Evolutionary conservation across 805 yeast species (phyloP).

Genomic region (Candida coquimbonensis): DNA sequence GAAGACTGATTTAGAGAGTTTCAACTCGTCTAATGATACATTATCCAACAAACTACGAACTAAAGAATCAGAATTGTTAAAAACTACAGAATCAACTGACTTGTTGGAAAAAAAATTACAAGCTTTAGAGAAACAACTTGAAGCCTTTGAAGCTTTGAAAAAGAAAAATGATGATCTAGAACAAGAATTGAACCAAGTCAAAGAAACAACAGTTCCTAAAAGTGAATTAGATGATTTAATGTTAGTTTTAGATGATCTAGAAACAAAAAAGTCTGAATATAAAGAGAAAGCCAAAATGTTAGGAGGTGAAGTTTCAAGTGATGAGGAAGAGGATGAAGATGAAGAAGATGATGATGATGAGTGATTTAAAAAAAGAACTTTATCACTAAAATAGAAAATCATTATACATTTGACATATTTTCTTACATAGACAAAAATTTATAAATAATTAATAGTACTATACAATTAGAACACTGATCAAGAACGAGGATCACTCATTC

Average conservation of each 20-base stretch:
- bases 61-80: neutral
- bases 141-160: neutral
- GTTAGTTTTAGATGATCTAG: slow-evolving; percentile 70
- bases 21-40: no score
- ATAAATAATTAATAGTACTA: neutral
- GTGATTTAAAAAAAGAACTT: slow-evolving; percentile 12
- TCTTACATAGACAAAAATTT: neutral
- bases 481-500: slow-evolving; percentile 38
- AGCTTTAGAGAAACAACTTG: slow-evolving; percentile 4
- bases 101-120: neutral
- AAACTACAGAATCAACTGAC: slow-evolving; percentile 4
- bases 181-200: slow-evolving; percentile 11
- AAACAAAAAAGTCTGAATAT: slow-evolving; percentile 56
- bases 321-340: slow-evolving; percentile 62
- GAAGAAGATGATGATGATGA: slow-evolving; percentile 54
- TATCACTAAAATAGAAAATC: no score
- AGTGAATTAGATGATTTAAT: slow-evolving; percentile 67
- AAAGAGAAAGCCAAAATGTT: slow-evolving; percentile 42
- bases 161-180: slow-evolving; percentile 17
- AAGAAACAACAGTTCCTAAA: slow-evolving; percentile 32
- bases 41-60: neutral
- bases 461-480: neutral
- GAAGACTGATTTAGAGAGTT: no score
- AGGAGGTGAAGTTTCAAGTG: slow-evolving; percentile 62
- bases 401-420: neutral